A percentile compares a stretch with the other conserved stretches of the same genome.
Evolutionary conservation across 129 eudicot genomes (phyloP).

Genomic region (Lactuca sativa): DNA sequence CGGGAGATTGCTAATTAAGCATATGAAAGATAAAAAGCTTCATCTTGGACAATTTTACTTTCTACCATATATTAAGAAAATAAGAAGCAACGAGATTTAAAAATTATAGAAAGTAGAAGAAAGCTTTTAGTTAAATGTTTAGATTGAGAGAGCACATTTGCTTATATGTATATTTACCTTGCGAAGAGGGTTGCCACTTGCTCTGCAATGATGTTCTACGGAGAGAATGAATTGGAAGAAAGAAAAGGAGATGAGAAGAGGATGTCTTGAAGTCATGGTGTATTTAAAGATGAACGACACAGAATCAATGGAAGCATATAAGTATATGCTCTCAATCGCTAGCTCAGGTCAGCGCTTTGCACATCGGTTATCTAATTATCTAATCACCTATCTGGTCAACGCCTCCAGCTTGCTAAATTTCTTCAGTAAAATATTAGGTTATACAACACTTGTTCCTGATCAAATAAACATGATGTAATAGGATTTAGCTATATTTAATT

Average conservation of each 20-base stretch:
- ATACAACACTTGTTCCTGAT: too few relatives aligned
- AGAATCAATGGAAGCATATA: slow-evolving; percentile 19
- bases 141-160: too few relatives aligned
- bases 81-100: too few relatives aligned
- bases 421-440: not conserved
- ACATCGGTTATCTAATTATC: slow-evolving; percentile 15
- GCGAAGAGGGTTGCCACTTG: slow-evolving; percentile 9
- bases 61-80: too few relatives aligned
- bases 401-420: slow-evolving; percentile 13
- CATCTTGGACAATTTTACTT: too few relatives aligned
- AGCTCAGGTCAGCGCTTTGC: slow-evolving; percentile 10
- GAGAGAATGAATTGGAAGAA: slow-evolving; percentile 5
- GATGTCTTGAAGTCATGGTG: not conserved
- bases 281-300: slow-evolving; percentile 20
- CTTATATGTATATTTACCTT: slow-evolving; percentile 10
- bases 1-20: too few relatives aligned
- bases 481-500: too few relatives aligned
- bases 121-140: too few relatives aligned
- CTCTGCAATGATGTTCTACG: not conserved
- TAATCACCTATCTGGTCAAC: slow-evolving; percentile 20
- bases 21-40: too few relatives aligned
- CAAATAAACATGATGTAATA: too few relatives aligned
- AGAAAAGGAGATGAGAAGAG: not conserved
- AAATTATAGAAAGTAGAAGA: too few relatives aligned
- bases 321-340: slow-evolving; percentile 18